Base-by-base conservation (phyloP, 768 basidiomycete species). In the Omphalotus guepiniiformis region DNA sequence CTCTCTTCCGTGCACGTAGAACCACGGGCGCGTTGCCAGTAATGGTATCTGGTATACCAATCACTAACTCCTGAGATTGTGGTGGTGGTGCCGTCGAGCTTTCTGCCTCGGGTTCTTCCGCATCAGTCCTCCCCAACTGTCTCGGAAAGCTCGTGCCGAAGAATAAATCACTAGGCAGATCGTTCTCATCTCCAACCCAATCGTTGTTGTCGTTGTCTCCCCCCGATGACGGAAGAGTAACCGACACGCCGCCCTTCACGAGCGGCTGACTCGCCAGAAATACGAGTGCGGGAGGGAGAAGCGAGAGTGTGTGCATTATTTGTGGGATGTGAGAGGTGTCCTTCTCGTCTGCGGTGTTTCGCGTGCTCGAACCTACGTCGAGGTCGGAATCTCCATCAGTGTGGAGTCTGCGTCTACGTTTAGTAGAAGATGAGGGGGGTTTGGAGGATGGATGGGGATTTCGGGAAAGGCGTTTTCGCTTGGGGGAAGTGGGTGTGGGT, bases 211-310 rank as follows among this genome's bases (percentile, higher is more conserved):
- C n/a, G n/a, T n/a, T n/a, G n/a, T n/a, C n/a, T n/a, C n/a, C n/a
- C n/a, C n/a, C n/a, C n/a, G 44, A 36, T 23, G 44, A 12, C 13
- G 19, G 25, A 46, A 27, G 15, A 18, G 43, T 22, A 9, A 46
- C 21, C 8, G 44, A 26, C 16, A 46, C 21, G 16, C 44, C 44
- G 5, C 44, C 44, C 11, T 36, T 32, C 16, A 46, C 27, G 34
- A 46, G 16, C 26, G 44, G 44, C 13, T 46, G 44, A 36, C 44
- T 46, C 3, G 44, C 44, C 13, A 46, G 34, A 37, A 32, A 46
- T 36, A 46, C 2, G 16, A 46, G 19, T 34, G 35, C 44, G 18
- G 44, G 44, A 27, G 44, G 34, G 7, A 15, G 29, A 19, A 46
- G 34, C 7, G 35, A 32, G 6, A 46, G 30, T 16, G 29, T 26